A percentile compares a stretch with the other conserved stretches of the same genome.
Evolutionary conservation across 2,329 filamentous ascomycete species (phyloP).

Genomic region (Colletotrichum plurivorum): DNA sequence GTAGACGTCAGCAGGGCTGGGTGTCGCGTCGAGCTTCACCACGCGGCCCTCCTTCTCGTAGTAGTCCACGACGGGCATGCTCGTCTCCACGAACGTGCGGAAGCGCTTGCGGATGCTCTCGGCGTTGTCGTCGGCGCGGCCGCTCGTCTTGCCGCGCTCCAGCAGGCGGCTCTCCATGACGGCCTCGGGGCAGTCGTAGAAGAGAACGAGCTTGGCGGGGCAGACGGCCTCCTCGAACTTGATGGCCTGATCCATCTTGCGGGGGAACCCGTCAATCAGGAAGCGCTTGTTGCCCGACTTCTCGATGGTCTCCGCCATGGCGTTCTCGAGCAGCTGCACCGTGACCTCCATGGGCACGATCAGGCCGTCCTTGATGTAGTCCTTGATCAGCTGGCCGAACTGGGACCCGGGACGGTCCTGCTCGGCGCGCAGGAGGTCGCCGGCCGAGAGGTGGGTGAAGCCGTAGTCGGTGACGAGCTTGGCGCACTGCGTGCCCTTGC

Average conservation of each 20-base stretch:
- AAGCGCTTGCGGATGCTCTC: slow-evolving; percentile 98
- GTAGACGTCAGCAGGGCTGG: slow-evolving; percentile 74
- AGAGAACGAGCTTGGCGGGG: slow-evolving; percentile 86
- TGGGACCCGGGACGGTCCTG: slow-evolving; percentile 88
- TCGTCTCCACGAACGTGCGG: slow-evolving; percentile 92
- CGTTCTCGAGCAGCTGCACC: slow-evolving; percentile 92
- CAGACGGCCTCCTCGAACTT: slow-evolving; percentile 95
- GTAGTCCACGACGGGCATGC: slow-evolving; percentile 95
- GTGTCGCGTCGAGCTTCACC: slow-evolving; percentile 82
- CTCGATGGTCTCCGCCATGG: slow-evolving; percentile 81
- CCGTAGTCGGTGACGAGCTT: slow-evolving; percentile 89
- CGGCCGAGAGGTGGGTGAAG: slow-evolving; percentile 94
- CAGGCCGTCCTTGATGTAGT: slow-evolving; percentile 92
- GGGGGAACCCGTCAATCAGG: slow-evolving; percentile 86
- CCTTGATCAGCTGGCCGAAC: slow-evolving; percentile 93
- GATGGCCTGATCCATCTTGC: slow-evolving; percentile 96
- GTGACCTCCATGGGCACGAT: slow-evolving; percentile 99
- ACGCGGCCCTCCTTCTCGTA: slow-evolving; percentile 84
- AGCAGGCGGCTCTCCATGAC: slow-evolving; percentile 89
- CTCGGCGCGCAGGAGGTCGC: slow-evolving; percentile 93
- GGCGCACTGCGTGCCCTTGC: slow-evolving; percentile 96
- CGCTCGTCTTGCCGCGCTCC: slow-evolving; percentile 93
- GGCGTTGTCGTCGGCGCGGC: slow-evolving; percentile 91
- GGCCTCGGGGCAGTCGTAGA: slow-evolving; percentile 93
- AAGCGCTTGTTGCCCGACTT: slow-evolving; percentile 74